Evolutionary conservation across 73 alveolate species (phyloP).

Genomic region (Blepharisma japonicum): DNA sequence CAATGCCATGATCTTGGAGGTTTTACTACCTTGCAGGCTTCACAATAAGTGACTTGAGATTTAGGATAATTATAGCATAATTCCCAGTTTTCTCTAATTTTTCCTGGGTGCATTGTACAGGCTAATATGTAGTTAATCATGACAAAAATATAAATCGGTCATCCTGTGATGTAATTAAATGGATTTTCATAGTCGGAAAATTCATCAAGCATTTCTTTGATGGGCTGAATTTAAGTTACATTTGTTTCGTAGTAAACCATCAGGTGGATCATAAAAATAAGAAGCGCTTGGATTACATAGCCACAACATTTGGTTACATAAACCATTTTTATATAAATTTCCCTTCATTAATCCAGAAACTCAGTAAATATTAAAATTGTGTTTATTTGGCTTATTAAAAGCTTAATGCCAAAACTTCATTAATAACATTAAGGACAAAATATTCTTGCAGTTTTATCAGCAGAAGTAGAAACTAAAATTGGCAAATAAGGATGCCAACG

Average conservation of each 20-base stretch:
- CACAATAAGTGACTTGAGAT: background rate
- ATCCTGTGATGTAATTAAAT: slow-evolving; percentile 16
- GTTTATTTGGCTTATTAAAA: too few species aligned
- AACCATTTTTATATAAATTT: too few species aligned
- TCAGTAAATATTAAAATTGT: too few species aligned
- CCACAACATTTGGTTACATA: too few species aligned
- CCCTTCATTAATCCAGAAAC: too few species aligned
- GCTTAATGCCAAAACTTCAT: too few species aligned
- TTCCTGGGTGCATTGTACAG: slow-evolving; percentile 16
- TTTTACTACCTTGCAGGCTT: background rate
- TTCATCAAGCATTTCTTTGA: too few species aligned
- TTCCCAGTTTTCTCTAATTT: slow-evolving; percentile 21
- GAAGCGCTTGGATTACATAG: too few species aligned
- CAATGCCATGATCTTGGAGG: slow-evolving; percentile 15
- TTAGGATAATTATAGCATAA: background rate
- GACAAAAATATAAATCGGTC: slow-evolving; percentile 14
- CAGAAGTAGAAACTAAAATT: slow-evolving; percentile 68
- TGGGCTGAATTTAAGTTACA: too few species aligned
- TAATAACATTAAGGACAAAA: slow-evolving; percentile 1
- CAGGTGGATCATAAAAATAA: too few species aligned
- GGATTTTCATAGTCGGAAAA: background rate
- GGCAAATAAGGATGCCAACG: slow-evolving; percentile 83
- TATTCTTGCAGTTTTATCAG: slow-evolving; percentile 73
- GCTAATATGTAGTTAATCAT: background rate
- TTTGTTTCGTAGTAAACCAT: too few species aligned